phyloP scores from a whole-genome alignment of 768 basidiomycete genomes.

The Xerocomellus intermedius region DNA sequence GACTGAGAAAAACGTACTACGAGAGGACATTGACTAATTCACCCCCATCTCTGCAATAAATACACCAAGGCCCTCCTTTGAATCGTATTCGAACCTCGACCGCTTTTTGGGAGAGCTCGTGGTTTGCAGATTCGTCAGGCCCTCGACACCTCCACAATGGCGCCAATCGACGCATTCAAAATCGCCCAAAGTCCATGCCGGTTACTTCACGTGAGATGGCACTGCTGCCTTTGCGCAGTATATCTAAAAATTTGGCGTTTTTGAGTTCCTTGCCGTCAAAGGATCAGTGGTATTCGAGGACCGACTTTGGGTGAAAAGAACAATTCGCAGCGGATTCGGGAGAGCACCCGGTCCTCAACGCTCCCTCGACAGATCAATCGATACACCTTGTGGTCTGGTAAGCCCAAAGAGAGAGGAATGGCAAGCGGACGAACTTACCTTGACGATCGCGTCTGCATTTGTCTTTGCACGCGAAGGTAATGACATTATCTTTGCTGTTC shows the following conservation, averaged over 20 bases:
- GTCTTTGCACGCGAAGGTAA: too few species aligned
- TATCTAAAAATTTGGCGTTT: conserved; percentile 49
- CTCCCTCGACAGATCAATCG: conserved; percentile 66
- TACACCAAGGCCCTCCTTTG: conserved; percentile 61
- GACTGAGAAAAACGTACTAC: conserved; percentile 38
- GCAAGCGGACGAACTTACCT: conserved; percentile 34
- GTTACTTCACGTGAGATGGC: conserved; percentile 43
- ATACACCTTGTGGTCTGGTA: conserved; percentile 47
- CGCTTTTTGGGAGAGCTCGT: conserved; percentile 30
- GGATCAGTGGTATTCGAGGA: conserved; percentile 32
- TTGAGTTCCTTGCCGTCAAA: conserved; percentile 30
- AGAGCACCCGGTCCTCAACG: conserved; percentile 77
- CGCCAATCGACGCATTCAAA: conserved; percentile 43
- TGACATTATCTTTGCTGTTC: too few species aligned
- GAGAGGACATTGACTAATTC: conserved; percentile 49
- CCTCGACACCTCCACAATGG: conserved; percentile 47
- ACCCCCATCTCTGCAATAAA: conserved; percentile 59
- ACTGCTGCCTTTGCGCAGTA: conserved; percentile 57
- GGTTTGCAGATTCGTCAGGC: conserved; percentile 8
- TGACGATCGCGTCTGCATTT: conserved; percentile 58
- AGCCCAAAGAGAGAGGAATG: not conserved
- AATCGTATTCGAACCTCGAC: conserved; percentile 40
- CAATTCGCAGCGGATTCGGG: conserved; percentile 68
- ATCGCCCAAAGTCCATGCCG: conserved; percentile 42
- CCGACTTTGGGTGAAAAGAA: conserved; percentile 65